Evolutionary conservation across 2,329 filamentous ascomycete genomes (phyloP).

Genomic region (Arthrobotrys megalospora): DNA sequence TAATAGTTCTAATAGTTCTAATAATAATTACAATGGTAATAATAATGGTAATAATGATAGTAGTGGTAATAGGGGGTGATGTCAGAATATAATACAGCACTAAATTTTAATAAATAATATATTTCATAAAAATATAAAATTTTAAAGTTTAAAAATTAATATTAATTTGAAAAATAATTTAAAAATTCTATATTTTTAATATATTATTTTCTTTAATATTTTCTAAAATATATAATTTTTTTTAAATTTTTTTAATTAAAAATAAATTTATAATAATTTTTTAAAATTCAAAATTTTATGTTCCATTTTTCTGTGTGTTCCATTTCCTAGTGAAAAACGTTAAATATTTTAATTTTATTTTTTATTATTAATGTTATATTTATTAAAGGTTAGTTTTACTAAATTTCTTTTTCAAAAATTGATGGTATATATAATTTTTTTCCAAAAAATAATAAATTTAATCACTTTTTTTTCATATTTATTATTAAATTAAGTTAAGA

Average conservation of each 20-base stretch:
- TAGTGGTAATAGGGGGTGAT: too few relatives aligned
- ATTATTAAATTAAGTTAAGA: conserved; percentile 1
- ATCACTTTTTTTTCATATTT: conserved; percentile 1
- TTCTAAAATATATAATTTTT: too few relatives aligned
- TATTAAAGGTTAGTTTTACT: conserved; percentile 9
- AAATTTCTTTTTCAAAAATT: neutral
- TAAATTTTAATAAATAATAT: neutral
- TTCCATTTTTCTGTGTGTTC: too few relatives aligned
- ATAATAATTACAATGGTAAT: too few relatives aligned
- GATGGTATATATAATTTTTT: conserved; percentile 1
- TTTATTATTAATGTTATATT: conserved; percentile 9
- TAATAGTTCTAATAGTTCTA: too few relatives aligned
- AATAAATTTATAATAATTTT: neutral
- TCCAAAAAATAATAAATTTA: neutral
- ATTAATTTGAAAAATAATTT: neutral
- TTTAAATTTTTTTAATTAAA: too few relatives aligned
- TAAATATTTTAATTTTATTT: neutral
- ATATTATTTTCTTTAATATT: too few relatives aligned
- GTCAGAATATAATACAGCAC: too few relatives aligned
- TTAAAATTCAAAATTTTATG: too few relatives aligned
- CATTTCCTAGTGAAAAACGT: neutral
- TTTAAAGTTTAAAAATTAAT: conserved; percentile 1
- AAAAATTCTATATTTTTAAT: neutral
- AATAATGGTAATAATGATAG: too few relatives aligned
- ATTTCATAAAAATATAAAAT: neutral